Evolutionary conservation across 805 yeast species (phyloP).

Genomic region (Candida hispaniensis): DNA sequence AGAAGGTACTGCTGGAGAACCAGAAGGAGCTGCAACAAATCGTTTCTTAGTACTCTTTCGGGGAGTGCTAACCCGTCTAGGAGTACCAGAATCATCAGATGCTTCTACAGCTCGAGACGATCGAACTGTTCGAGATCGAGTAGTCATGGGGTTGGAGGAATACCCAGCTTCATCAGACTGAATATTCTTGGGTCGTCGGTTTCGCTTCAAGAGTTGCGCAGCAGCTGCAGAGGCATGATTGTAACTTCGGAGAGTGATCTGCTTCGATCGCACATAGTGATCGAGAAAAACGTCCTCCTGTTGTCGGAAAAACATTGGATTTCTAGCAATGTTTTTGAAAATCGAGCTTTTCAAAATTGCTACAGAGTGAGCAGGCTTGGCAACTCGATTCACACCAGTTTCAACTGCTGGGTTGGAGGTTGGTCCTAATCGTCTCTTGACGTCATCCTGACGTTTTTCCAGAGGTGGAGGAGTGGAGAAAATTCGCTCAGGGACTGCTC

Average conservation of each 20-base stretch:
- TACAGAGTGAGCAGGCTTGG: too few species aligned
- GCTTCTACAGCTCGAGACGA: too few species aligned
- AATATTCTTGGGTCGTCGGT: conserved; percentile 1
- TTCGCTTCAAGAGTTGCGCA: conserved; percentile 8
- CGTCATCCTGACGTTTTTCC: conserved; percentile 10
- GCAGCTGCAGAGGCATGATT: conserved; percentile 14
- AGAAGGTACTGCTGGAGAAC: conserved; percentile 26
- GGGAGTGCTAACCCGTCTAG: conserved; percentile 9
- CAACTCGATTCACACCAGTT: conserved; percentile 2
- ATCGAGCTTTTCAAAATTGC: conserved; percentile 12
- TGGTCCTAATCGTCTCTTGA: conserved; percentile 13
- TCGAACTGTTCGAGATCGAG: conserved; percentile 11
- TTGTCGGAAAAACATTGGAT: conserved; percentile 8
- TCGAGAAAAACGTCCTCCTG: conserved; percentile 15
- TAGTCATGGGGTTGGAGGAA: conserved; percentile 2
- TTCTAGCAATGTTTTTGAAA: conserved; percentile 10
- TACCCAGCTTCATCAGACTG: conserved; percentile 8
- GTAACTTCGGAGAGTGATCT: conserved; percentile 10
- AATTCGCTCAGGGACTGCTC: conserved; percentile 6
- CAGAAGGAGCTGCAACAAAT: conserved; percentile 32
- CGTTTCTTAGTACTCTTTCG: conserved; percentile 16
- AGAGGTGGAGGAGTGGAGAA: conserved; percentile 15
- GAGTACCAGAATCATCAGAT: conserved; percentile 1
- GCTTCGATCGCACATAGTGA: conserved; percentile 9
- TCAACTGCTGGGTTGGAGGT: conserved; percentile 8